Conservation (phyloP, 345 rosid genomes). For the Euphorbia peplus region DNA sequence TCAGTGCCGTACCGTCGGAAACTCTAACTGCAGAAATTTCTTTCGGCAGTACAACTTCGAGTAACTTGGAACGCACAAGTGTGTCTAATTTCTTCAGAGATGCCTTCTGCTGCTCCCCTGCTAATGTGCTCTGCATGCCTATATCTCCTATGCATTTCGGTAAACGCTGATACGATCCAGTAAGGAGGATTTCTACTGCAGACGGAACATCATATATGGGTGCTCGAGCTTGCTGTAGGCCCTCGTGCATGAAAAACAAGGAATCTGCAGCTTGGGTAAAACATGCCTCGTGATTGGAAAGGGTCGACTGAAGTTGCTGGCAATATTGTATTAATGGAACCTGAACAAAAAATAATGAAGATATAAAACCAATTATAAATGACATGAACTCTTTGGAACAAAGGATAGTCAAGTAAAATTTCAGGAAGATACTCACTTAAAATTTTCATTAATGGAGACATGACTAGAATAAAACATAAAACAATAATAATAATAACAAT, state of each 20-base stretch:
- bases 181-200: constrained; percentile 76
- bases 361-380: not conserved
- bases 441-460: not conserved
- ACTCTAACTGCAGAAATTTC: constrained; percentile 86
- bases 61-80: constrained; percentile 84
- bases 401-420: not conserved
- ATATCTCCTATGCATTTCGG: constrained; percentile 93
- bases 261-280: constrained; percentile 95
- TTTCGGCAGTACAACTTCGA: constrained; percentile 77
- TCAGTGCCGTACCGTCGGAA: constrained; percentile 73
- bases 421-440: not conserved
- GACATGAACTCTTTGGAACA: not conserved
- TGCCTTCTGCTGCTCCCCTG: constrained; percentile 76
- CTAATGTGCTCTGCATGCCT: constrained; percentile 68
- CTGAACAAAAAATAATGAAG: constrained; percentile 40
- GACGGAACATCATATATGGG: constrained; percentile 98
- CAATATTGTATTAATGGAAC: constrained; percentile 84
- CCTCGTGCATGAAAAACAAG: constrained; percentile 95
- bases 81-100: constrained; percentile 83
- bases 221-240: constrained; percentile 95
- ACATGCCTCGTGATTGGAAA: constrained; percentile 85
- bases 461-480: not conserved
- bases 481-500: too few species aligned
- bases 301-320: constrained; percentile 77
- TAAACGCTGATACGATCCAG: constrained; percentile 83